Conservation (phyloP, 2,329 filamentous ascomycete genomes). For the Penicillium rolfsii region DNA sequence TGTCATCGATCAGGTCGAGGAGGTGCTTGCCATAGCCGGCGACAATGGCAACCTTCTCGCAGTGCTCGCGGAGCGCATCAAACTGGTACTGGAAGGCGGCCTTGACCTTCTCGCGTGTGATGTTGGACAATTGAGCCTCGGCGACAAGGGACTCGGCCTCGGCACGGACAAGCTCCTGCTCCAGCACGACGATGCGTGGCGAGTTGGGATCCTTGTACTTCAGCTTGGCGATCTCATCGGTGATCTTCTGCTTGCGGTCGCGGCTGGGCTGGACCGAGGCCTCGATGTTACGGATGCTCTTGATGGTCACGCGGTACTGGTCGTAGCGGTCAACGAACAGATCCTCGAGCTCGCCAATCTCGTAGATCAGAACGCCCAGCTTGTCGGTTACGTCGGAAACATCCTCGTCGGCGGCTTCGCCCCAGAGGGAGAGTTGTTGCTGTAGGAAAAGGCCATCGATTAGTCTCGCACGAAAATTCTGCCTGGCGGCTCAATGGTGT, state of each 20-base stretch:
- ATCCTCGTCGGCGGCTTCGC: constrained; percentile 92
- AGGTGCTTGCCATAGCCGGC: constrained; percentile 97
- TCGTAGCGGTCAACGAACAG: constrained; percentile 99
- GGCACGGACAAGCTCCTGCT: constrained; percentile 97
- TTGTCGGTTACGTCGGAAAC: constrained; percentile 99
- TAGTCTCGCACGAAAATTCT: constrained; percentile 15
- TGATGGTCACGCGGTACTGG: constrained; percentile 98
- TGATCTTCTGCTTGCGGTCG: constrained; percentile 99
- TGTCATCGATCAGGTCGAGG: constrained; percentile 95
- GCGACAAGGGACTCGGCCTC: constrained; percentile 99
- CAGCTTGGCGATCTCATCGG: constrained; percentile 95
- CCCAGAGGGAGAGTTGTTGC: constrained; percentile 99
- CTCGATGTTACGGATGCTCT: constrained; percentile 99
- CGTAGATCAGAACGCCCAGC: constrained; percentile 94
- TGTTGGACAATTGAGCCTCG: constrained; percentile 97
- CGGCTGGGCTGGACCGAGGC: constrained; percentile 96
- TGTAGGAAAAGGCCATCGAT: constrained; percentile 44
- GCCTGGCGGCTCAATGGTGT: not conserved
- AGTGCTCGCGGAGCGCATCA: constrained; percentile 94
- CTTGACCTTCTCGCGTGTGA: constrained; percentile 99
- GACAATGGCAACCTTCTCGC: constrained; percentile 97
- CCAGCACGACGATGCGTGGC: constrained; percentile 93
- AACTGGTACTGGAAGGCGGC: constrained; percentile 98
- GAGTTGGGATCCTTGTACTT: constrained; percentile 99
- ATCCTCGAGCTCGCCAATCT: constrained; percentile 97